A percentile compares a stretch with the other conserved stretches of the same genome.
These are phyloP conservation scores for Calonectria hongkongensis DNA, from an alignment of 2,329 filamentous ascomycete genomes.

Conservation along the genomic window DNA sequence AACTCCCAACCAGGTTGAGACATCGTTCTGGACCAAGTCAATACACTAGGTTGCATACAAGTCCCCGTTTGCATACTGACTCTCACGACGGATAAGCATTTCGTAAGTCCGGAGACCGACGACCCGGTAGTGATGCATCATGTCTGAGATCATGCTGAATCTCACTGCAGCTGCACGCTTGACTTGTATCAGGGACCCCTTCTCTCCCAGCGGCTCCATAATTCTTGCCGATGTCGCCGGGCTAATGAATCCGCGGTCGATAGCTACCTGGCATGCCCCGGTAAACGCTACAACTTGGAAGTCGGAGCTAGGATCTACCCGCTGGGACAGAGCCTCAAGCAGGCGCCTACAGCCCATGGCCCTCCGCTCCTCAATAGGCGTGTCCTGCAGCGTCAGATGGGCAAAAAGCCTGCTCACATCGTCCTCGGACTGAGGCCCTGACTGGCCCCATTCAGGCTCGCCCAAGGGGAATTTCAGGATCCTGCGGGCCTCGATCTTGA, in stretches of 20 bases:
- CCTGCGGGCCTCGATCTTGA: conserved; percentile 5
- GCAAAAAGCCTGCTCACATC: conserved; percentile 19
- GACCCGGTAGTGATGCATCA: conserved; percentile 19
- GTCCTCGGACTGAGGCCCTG: conserved; percentile 10
- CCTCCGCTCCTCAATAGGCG: not conserved
- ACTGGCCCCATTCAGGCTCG: conserved; percentile 22
- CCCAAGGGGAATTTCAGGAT: conserved; percentile 17
- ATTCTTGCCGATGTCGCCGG: conserved; percentile 18
- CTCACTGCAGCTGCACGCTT: conserved; percentile 11
- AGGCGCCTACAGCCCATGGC: conserved; percentile 6
- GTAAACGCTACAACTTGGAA: conserved; percentile 16
- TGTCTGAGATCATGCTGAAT: conserved; percentile 4
- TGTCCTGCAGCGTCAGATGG: conserved; percentile 20
- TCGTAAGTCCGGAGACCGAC: conserved; percentile 17
- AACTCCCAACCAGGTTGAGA: conserved; percentile 13
- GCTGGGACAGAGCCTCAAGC: not conserved
- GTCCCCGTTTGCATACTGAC: conserved; percentile 1
- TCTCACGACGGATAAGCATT: conserved; percentile 21
- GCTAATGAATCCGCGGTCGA: conserved; percentile 23
- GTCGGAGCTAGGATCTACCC: not conserved
- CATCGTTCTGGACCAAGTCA: conserved; percentile 8
- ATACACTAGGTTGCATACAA: not conserved
- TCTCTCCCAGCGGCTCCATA: conserved; percentile 15
- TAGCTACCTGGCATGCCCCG: conserved; percentile 17
- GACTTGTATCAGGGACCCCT: conserved; percentile 20